These are phyloP conservation scores for Phaeoacremonium minimum DNA, from an alignment of 2,329 filamentous ascomycete species.

Conservation along the genomic window DNA sequence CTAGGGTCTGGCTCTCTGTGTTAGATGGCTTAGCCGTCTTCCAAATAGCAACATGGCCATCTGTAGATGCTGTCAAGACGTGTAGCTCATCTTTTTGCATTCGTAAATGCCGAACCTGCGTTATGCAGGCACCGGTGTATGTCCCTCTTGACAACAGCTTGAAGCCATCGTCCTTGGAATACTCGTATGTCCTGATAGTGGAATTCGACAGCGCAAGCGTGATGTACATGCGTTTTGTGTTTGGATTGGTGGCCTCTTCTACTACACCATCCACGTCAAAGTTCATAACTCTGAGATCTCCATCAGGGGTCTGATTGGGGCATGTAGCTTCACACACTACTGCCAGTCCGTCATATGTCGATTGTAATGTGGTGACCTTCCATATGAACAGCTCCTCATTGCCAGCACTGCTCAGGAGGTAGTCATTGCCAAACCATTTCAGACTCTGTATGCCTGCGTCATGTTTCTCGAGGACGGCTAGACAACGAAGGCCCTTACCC, in stretches of 20 bases:
- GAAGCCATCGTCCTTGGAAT: conserved; percentile 37
- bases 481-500: conserved; percentile 33
- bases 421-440: conserved; percentile 66
- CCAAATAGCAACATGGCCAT: conserved; percentile 71
- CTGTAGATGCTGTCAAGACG: conserved; percentile 71
- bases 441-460: conserved; percentile 79
- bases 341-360: conserved; percentile 43
- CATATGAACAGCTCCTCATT: conserved; percentile 89
- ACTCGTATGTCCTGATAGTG: conserved; percentile 58
- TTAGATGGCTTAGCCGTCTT: conserved; percentile 7
- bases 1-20: conserved; percentile 3
- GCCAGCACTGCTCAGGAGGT: conserved; percentile 82
- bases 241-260: conserved; percentile 10
- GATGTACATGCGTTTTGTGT: conserved; percentile 45
- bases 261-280: conserved; percentile 55
- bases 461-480: conserved; percentile 70
- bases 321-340: conserved; percentile 54
- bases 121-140: conserved; percentile 74
- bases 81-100: conserved; percentile 19
- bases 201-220: conserved; percentile 83
- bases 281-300: conserved; percentile 75
- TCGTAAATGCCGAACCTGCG: conserved; percentile 50
- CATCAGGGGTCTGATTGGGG: conserved; percentile 41
- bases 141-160: conserved; percentile 44
- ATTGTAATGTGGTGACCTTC: conserved; percentile 55